Base-by-base conservation (phyloP, 768 basidiomycete genomes). In the Boletus insuetus region DNA sequence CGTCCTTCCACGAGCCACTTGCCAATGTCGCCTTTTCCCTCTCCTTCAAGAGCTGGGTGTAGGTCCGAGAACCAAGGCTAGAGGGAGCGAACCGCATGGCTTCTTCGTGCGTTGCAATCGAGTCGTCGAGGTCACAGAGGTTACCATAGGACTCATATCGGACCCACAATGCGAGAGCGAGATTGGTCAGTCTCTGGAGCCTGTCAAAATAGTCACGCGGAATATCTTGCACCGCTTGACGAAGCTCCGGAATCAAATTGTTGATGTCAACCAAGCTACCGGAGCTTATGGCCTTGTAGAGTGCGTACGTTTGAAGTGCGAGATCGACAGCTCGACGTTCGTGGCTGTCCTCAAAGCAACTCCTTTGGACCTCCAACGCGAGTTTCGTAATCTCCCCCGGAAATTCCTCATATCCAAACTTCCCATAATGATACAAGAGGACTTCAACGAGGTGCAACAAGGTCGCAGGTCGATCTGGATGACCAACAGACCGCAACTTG, bases 81-180 rank as follows among this genome's bases (percentile, higher is more conserved):
- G 3, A 31, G 20, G 20, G 19, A 24, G 31, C 12, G 16, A 34
- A 22, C 11, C 6, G 38, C 13, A 41, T 26, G 14, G 39, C 38
- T 47, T 47, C 31, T 35, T 24, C 13, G 8, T 47, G 20, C 16
- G 4, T 34, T 2, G 29, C 20, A 20, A 46, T 64, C 10, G 66
- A 63, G 44, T 62, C 56, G 12, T 67, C 49, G 11, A 69, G 49
- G 37, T 61, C 58, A n/a, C 6, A 24, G 12, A 16, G 8, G 17
- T 43, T 6, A 6, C 37, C n/a, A 2, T 3, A 13, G 12, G 40
- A 20, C n/a, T 49, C 29, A 19, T 51, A 60, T 2, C 52, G 49
- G 12, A 31, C 14, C 46, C 22, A 38, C 35, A 65, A 58, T 22
- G 58, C 51, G 20, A 49, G 44, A 9, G 44, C 58, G 12, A 68